A percentile compares a stretch with the other conserved stretches of the same genome.
phyloP scores from a whole-genome alignment of 2,329 filamentous ascomycete species.

The Cladophialophora yegresii region DNA sequence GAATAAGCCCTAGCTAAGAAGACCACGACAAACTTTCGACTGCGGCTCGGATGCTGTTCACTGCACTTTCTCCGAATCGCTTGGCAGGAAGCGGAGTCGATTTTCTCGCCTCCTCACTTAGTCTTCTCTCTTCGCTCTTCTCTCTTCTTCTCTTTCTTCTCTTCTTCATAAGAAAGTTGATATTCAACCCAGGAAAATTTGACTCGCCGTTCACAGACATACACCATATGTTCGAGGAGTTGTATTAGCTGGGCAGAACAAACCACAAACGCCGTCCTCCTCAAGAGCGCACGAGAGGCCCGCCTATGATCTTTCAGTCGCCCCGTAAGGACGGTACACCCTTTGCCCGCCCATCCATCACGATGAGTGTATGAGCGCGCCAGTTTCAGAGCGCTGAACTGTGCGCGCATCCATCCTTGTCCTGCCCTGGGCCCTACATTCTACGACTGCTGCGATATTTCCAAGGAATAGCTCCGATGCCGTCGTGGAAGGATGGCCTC shows the following conservation, averaged over 20 bases:
- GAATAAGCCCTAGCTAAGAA: neutral
- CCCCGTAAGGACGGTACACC: slow-evolving; percentile 54
- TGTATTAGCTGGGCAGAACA: slow-evolving; percentile 59
- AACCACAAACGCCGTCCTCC: slow-evolving; percentile 46
- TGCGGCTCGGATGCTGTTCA: neutral
- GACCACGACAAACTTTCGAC: neutral
- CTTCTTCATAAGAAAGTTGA: slow-evolving; percentile 58
- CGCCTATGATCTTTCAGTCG: slow-evolving; percentile 48
- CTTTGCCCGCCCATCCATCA: slow-evolving; percentile 10
- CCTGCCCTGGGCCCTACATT: neutral
- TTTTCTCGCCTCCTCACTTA: slow-evolving; percentile 21
- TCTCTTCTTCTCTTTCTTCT: slow-evolving; percentile 39
- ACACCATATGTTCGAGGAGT: slow-evolving; percentile 56
- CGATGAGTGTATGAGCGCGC: slow-evolving; percentile 31
- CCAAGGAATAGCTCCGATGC: slow-evolving; percentile 22
- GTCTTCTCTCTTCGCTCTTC: slow-evolving; percentile 26
- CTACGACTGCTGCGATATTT: neutral
- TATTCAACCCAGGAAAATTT: slow-evolving; percentile 59
- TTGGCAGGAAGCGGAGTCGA: neutral
- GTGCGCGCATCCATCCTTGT: slow-evolving; percentile 6
- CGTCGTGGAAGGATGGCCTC: slow-evolving; percentile 35
- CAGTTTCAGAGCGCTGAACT: slow-evolving; percentile 18
- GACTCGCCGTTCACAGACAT: slow-evolving; percentile 53
- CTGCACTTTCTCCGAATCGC: neutral
- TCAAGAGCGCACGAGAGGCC: slow-evolving; percentile 54